Conservation (phyloP, 2,329 filamentous ascomycete genomes). For the Eutypella sp. region DNA sequence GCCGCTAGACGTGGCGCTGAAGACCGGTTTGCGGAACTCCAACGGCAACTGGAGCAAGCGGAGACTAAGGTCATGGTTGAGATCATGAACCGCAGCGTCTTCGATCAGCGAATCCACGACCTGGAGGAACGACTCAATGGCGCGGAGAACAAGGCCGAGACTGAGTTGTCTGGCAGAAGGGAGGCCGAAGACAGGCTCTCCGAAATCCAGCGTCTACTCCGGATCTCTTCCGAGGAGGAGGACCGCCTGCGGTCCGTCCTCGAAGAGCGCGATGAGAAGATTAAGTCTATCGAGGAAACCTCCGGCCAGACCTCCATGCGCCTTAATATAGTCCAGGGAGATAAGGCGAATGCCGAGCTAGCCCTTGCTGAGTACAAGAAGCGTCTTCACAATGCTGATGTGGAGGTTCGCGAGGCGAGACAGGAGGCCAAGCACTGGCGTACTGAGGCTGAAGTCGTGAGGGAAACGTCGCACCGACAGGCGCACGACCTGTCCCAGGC, state of each 20-base stretch:
- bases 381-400: slow-evolving; percentile 48
- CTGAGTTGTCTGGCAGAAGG: slow-evolving; percentile 58
- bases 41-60: slow-evolving; percentile 50
- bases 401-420: slow-evolving; percentile 49
- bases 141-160: slow-evolving; percentile 59
- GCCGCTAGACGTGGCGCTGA: slow-evolving; percentile 46
- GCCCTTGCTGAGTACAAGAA: slow-evolving; percentile 51
- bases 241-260: slow-evolving; percentile 60
- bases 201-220: slow-evolving; percentile 66
- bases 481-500: slow-evolving; percentile 44
- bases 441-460: slow-evolving; percentile 54
- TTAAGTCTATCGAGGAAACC: slow-evolving; percentile 55
- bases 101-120: slow-evolving; percentile 59
- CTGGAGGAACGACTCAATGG: slow-evolving; percentile 64
- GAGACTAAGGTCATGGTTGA: slow-evolving; percentile 57
- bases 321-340: slow-evolving; percentile 62
- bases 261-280: slow-evolving; percentile 64
- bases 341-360: slow-evolving; percentile 54
- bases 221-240: slow-evolving; percentile 68
- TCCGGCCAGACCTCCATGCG: slow-evolving; percentile 54
- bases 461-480: slow-evolving; percentile 45
- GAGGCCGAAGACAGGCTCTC: slow-evolving; percentile 67
- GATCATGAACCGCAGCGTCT: slow-evolving; percentile 55
- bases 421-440: slow-evolving; percentile 59
- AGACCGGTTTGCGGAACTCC: slow-evolving; percentile 48